Evolutionary conservation across 2,329 filamentous ascomycete species (phyloP), one percentile per base, ranked within the genome.

Genomic region (Alternaria sp.): DNA sequence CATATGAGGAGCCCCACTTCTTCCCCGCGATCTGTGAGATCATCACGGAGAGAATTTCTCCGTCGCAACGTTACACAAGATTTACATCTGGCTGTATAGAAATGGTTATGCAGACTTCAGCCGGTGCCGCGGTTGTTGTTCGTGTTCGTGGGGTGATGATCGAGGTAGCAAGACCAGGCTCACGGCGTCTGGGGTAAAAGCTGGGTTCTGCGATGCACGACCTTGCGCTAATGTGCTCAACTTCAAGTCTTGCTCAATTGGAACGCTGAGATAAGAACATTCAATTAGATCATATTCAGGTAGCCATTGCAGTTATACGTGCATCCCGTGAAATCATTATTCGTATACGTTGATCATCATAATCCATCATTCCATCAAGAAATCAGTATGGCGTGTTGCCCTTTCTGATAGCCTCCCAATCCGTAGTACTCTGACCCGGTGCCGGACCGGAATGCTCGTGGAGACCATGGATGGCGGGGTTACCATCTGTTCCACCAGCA

Each of bases 401-500:
- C 68, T 77, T 76, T 40, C 61, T 67, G 11, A 76, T 68, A 6
- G 51, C 68, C 47, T 78, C 63, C 71, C 67, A 74, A 50, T 75
- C 65, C 3, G 57, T 57, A 21, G 45, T 30, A 25, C 36, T 28
- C 30, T 58, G 50, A 28, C 49, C 57, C 15, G 62, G 10, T 28
- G 40, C 43, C 25, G 43, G 30, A 28, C 57, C 57, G 54, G 61
- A 28, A 58, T 60, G 59, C 9, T 58, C 26, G 47, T 77, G 74
- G 30, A 69, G 68, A 17, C 77, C 77, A 6, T 59, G 56, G 10
- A 81, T 71, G 30, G 72, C 63, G 3, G 59, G 46, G 13, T 76
- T 77, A 1, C 70, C 79, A 67, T 82, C 81, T 1, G 75, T 80
- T 3, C 80, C 81, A 15, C 79, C 79, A 10, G 67, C 58, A 3